Base-by-base conservation (phyloP, 2,329 filamentous ascomycete genomes). In the Mollisia scopiformis region DNA sequence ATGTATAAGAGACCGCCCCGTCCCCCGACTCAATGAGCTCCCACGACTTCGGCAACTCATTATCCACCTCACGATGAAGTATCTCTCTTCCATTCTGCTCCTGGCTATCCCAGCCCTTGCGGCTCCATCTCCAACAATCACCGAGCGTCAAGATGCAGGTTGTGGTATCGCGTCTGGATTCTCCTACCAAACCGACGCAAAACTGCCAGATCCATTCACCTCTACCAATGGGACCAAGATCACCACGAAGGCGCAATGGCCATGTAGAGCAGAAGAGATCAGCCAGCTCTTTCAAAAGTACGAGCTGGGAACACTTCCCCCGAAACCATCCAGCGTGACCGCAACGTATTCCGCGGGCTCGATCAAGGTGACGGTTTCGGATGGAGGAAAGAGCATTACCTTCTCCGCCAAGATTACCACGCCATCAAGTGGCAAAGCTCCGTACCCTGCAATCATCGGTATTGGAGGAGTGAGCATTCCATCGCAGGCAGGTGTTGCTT, bases 391-490 rank as follows among this genome's bases (percentile, higher is more conserved):
- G 68, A 77, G 76, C 25, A 78, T 80, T 50, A 78, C 77, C 7
- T 80, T 81, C 71, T 75, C 72, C 41, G 76, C 77, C 3, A 70
- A 73, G 33, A 78, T 84, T 73, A 73, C 62, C 37, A 77, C 78
- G 69, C 75, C 76, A 6, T 75, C 70, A 3, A 41, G 30, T 27
- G 79, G 81, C 57, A 78, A 70, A 31, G 78, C 76, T 4, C 82
- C 83, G 1, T 81, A 80, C 69, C 82, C 84, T 6, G 84, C 83
- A 62, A 82, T 88, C 72, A 85, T 87, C 67, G 80, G 79, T 55
- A 82, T 83, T 65, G 84, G 83, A 43, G 82, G 76, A 39, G 73
- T 80, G 7, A 84, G 80, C 62, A 77, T 88, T 53, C 84, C 85
- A 16, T 76, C 84, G 53, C 84, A 84, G 1, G 75, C 73, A 35